Percentiles rank a stretch among this genome's conserved stretches.
Conservation (phyloP, 192 early-diverging fungal genomes). For the Coemansia sp. region DNA sequence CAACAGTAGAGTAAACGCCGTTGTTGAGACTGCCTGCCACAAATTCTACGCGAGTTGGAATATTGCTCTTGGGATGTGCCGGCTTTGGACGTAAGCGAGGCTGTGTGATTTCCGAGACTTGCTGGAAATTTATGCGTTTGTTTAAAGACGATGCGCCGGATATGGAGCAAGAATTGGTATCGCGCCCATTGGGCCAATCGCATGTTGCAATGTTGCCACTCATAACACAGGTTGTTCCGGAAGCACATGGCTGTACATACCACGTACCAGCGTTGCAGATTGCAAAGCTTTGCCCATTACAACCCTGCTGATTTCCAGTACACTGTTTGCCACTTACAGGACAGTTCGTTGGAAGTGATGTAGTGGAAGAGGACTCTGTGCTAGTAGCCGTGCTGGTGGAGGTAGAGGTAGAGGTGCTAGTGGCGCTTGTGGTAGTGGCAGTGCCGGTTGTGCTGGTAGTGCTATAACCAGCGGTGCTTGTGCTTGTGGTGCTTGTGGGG, state of each 20-base stretch:
- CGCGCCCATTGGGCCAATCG: constrained; percentile 47
- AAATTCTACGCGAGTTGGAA: constrained; percentile 48
- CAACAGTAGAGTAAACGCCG: constrained; percentile 40
- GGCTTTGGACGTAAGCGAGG: constrained; percentile 40
- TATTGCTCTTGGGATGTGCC: constrained; percentile 28
- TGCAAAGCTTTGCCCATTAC: constrained; percentile 48
- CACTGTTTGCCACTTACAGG: constrained; percentile 53
- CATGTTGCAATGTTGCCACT: constrained; percentile 33
- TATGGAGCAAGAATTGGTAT: constrained; percentile 41
- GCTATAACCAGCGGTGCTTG: not conserved
- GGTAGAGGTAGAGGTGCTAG: not conserved
- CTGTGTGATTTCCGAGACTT: constrained; percentile 28
- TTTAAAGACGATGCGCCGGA: constrained; percentile 24
- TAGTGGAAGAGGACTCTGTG: constrained; percentile 14
- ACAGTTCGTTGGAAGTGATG: constrained; percentile 27
- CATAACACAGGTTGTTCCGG: constrained; percentile 52
- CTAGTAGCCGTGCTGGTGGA: constrained; percentile 5
- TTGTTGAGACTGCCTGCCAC: constrained; percentile 33
- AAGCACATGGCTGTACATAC: constrained; percentile 43
- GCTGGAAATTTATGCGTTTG: constrained; percentile 32
- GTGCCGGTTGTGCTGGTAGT: constrained; percentile 6
- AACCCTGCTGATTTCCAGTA: constrained; percentile 39
- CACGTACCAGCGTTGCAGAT: constrained; percentile 54
- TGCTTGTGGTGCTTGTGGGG: not conserved
- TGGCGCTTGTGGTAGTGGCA: not conserved